A percentile compares a stretch with the other conserved stretches of the same genome.
Conservation (phyloP, 2,329 filamentous ascomycete species). For the Verticillium alfalfae region DNA sequence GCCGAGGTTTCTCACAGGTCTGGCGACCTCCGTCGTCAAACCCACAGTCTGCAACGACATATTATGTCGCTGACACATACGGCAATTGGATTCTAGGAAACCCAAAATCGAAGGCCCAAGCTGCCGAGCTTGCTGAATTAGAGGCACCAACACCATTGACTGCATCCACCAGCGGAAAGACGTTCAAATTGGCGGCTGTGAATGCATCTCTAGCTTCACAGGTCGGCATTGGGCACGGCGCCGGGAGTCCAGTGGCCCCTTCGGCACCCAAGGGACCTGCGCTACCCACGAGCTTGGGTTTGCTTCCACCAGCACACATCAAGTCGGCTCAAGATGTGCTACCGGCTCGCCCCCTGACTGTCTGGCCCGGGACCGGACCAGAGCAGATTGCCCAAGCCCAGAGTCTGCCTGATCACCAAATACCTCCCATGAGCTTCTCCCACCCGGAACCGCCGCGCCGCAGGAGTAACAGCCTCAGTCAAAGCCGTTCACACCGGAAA, state of each 20-base stretch:
- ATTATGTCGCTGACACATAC: conserved; percentile 45
- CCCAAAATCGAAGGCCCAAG: conserved; percentile 17
- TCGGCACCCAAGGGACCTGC: not conserved
- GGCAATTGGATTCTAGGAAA: conserved; percentile 49
- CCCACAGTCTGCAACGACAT: conserved; percentile 37
- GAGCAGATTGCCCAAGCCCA: not conserved
- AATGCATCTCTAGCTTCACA: conserved; percentile 10
- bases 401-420: conserved; percentile 9
- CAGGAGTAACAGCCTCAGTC: conserved; percentile 9
- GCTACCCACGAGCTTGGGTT: not conserved
- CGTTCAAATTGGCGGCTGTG: conserved; percentile 6
- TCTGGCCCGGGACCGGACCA: not conserved
- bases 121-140: conserved; percentile 18
- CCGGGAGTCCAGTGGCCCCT: conserved; percentile 7
- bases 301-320: conserved; percentile 2
- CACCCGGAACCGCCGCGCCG: conserved; percentile 11
- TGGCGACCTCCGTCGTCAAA: conserved; percentile 44
- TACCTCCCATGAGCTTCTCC: conserved; percentile 14
- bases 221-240: conserved; percentile 10
- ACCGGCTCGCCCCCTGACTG: not conserved
- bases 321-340: not conserved
- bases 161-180: conserved; percentile 4
- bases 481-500: conserved; percentile 1
- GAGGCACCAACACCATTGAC: conserved; percentile 11
- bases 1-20: conserved; percentile 32